Conservation (phyloP, 2,329 filamentous ascomycete genomes). For the Hypoxylon sp. region DNA sequence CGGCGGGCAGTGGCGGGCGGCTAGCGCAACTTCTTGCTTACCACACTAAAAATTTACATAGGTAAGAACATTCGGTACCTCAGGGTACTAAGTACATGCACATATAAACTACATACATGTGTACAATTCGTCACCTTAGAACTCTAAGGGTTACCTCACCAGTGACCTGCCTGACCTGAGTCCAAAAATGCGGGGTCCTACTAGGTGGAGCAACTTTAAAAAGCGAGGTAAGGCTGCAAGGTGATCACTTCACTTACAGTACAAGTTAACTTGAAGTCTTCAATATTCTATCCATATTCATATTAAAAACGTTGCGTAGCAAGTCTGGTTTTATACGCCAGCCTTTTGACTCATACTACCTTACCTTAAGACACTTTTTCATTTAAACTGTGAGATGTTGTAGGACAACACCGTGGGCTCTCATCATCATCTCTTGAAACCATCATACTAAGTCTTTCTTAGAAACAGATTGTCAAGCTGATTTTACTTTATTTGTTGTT, state of each 20-base stretch:
- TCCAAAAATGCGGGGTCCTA: constrained; percentile 36
- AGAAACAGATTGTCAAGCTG: not conserved
- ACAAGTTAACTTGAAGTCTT: too few relatives aligned
- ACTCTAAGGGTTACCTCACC: not conserved
- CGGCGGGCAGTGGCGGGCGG: constrained; percentile 40
- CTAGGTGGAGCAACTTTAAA: constrained; percentile 27
- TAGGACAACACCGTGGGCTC: not conserved
- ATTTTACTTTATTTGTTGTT: constrained; percentile 20
- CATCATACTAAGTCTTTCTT: not conserved
- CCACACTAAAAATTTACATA: constrained; percentile 28
- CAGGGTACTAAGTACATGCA: not conserved
- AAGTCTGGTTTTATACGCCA: not conserved
- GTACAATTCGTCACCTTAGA: not conserved
- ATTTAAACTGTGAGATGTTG: not conserved
- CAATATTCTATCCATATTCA: too few relatives aligned
- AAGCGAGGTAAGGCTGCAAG: constrained; percentile 11
- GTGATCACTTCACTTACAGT: not conserved
- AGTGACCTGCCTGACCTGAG: not conserved
- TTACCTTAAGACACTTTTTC: not conserved
- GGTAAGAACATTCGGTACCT: constrained; percentile 9
- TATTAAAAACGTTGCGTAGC: not conserved
- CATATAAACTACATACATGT: not conserved
- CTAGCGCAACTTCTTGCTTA: constrained; percentile 37
- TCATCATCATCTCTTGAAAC: not conserved
- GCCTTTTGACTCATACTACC: not conserved